phyloP scores from a whole-genome alignment of 495 filamentous ascomycete genomes.

The Penicillium cosmopolitanum region DNA sequence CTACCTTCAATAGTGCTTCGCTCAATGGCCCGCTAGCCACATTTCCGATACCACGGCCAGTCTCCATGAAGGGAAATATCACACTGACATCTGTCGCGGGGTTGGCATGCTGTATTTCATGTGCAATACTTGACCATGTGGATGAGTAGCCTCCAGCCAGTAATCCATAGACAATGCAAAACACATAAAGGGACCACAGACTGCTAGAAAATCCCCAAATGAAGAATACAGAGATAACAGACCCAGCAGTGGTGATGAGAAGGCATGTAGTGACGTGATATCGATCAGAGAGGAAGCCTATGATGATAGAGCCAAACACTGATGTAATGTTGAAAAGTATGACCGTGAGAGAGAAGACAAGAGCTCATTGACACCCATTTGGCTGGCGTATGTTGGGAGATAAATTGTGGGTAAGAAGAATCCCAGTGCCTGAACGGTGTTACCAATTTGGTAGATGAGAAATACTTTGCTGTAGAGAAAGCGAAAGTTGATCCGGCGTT shows the following conservation, averaged over 20 bases:
- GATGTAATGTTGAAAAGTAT: slow-evolving; percentile 54
- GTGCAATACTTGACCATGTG: slow-evolving; percentile 61
- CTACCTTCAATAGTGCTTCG: slow-evolving; percentile 26
- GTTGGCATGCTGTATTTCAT: slow-evolving; percentile 46
- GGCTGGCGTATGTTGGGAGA: slow-evolving; percentile 43
- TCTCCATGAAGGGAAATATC: slow-evolving; percentile 60
- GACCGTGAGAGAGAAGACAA: slow-evolving; percentile 48
- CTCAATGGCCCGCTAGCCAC: slow-evolving; percentile 60
- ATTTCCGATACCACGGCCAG: slow-evolving; percentile 65
- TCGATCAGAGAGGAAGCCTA: slow-evolving; percentile 59
- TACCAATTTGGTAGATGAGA: slow-evolving; percentile 53
- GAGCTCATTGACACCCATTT: slow-evolving; percentile 39
- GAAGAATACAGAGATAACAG: slow-evolving; percentile 59
- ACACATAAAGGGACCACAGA: slow-evolving; percentile 39
- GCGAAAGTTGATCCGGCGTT: slow-evolving; percentile 33
- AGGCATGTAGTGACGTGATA: slow-evolving; percentile 59
- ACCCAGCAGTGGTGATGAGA: slow-evolving; percentile 57
- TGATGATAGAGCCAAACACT: slow-evolving; percentile 55
- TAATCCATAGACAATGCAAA: slow-evolving; percentile 64
- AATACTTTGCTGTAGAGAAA: slow-evolving; percentile 53
- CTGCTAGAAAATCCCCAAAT: slow-evolving; percentile 58
- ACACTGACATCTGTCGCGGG: slow-evolving; percentile 50
- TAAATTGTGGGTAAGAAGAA: slow-evolving; percentile 40
- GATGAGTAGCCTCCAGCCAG: slow-evolving; percentile 60
- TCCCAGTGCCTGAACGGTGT: slow-evolving; percentile 57